Evolutionary conservation across 805 yeast species (phyloP), one percentile per base, ranked within the genome.

Genomic region (Kodamaea restingae): DNA sequence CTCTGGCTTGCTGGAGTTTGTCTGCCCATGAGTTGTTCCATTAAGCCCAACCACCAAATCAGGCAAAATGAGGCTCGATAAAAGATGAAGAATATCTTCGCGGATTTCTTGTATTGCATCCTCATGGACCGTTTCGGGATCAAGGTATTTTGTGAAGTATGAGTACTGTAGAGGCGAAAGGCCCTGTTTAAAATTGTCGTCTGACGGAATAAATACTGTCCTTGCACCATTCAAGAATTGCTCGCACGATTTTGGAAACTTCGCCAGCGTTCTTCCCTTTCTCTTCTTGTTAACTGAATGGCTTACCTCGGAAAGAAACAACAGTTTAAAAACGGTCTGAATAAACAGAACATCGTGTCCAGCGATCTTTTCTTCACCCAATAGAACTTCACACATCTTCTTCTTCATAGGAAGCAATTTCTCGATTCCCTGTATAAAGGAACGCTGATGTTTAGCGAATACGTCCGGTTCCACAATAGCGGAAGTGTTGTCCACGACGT

Each of bases 381-480:
- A 31, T 6, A 77, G 43, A 8, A 70, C 50, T 3, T 65, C 65
- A 50, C 67, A 70, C 14, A 65, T 45, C 18, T 53, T 42, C 35
- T 61, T 61, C 51, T 60, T 61, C 22, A 50, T 26, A 10, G 67
- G 63, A 1, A 83, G 46, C 8, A 73, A 49, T 12, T 61, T 49
- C 40, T 76, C 77, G 2, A 84, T 66, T 1, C 84, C 88, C 42
- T 84, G 87, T 9, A 87, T 76, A 20, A 74, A 75, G 0, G 90
- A 76, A 48, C 78, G 70, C 49, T 81, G 85, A 32, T 78, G 75
- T 37, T 70, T 69, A 1, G 93, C 87, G 37, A 56, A 60, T 18
- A 78, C 55, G 51, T 84, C 82, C 1, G 70, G 58, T 17, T 78
- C 83, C 1, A 81, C 69, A 3, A 84, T 75, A n/a, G 65, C 58